Conservation (phyloP, 495 filamentous ascomycete species). For the Parathielavia appendiculata region DNA sequence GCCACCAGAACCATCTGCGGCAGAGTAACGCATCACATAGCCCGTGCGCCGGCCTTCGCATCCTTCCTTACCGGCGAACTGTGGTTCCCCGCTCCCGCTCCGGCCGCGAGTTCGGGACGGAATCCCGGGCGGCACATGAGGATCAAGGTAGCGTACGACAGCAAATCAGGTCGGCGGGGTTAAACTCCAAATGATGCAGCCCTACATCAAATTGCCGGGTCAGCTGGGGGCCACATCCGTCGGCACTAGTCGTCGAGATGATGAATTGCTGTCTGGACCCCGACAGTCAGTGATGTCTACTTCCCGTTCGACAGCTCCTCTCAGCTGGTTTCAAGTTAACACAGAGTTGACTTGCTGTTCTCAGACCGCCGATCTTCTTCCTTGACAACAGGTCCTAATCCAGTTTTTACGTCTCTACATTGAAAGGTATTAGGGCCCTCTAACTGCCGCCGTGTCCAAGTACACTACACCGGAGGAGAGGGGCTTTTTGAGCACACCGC, state of each 20-base stretch:
- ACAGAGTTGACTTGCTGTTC: neutral
- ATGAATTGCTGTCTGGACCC: neutral
- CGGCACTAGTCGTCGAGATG: constrained; percentile 16
- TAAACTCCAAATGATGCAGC: constrained; percentile 25
- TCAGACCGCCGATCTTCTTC: neutral
- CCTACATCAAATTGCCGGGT: constrained; percentile 26
- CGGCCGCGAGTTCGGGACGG: constrained; percentile 26
- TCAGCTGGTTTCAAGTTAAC: constrained; percentile 18
- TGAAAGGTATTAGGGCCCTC: too few relatives aligned
- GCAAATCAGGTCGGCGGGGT: constrained; percentile 27
- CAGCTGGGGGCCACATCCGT: constrained; percentile 23
- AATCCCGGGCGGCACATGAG: constrained; percentile 19
- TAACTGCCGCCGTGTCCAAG: too few relatives aligned
- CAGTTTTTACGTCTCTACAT: too few relatives aligned
- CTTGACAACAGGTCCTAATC: too few relatives aligned
- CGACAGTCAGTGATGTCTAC: neutral
- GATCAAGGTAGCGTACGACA: constrained; percentile 3
- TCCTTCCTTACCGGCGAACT: neutral
- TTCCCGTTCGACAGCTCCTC: neutral
- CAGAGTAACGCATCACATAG: constrained; percentile 6
- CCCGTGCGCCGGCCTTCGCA: neutral
- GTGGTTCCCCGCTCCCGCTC: constrained; percentile 21
- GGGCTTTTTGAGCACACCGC: too few relatives aligned
- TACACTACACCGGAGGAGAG: too few relatives aligned
- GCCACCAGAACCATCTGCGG: neutral